Percentiles rank a stretch among this genome's conserved stretches.
Evolutionary conservation across 2,329 filamentous ascomycete genomes (phyloP).

Genomic region (Pseudopithomyces chartarum): DNA sequence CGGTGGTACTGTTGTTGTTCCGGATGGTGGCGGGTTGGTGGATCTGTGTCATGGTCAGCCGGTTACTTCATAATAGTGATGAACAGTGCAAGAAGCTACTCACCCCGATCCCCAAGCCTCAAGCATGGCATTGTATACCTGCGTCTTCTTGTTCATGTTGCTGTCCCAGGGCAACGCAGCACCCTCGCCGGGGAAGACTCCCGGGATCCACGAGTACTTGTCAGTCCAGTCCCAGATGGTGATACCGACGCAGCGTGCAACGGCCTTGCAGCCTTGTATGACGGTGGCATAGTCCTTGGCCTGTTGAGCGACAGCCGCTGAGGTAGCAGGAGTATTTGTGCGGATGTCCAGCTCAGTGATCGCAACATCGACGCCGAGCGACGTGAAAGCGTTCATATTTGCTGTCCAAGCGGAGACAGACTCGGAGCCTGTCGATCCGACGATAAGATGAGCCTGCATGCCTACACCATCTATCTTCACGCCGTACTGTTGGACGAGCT

Average conservation of each 20-base stretch:
- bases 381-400: constrained; percentile 58
- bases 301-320: constrained; percentile 28
- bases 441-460: constrained; percentile 59
- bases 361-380: constrained; percentile 62
- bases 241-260: constrained; percentile 62
- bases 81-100: neutral
- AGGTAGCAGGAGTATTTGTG: constrained; percentile 31
- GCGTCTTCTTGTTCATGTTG: constrained; percentile 50
- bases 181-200: constrained; percentile 49
- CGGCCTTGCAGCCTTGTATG: constrained; percentile 59
- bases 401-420: constrained; percentile 43
- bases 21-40: neutral
- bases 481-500: constrained; percentile 39
- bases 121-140: constrained; percentile 28
- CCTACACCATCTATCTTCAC: constrained; percentile 49
- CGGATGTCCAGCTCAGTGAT: constrained; percentile 69
- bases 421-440: constrained; percentile 38
- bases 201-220: constrained; percentile 54
- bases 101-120: constrained; percentile 18
- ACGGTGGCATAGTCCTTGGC: constrained; percentile 60
- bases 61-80: neutral
- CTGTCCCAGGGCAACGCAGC: constrained; percentile 53
- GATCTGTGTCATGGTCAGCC: neutral
- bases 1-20: neutral
- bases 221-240: constrained; percentile 62